phyloP scores from a whole-genome alignment of 192 early-diverging fungal species.

The Podila clonocystis region DNA sequence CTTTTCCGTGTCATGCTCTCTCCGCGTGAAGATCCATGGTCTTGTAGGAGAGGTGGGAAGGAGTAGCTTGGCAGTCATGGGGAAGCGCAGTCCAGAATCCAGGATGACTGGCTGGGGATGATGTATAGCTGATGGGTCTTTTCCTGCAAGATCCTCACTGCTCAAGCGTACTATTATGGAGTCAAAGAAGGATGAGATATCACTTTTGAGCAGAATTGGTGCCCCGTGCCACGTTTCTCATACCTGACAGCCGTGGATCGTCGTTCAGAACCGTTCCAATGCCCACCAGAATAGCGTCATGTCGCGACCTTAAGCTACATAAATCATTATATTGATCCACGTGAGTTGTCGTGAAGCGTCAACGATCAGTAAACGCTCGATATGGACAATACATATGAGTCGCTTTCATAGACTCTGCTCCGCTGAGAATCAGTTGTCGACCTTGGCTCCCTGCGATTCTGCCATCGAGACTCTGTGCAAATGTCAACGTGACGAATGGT shows the following conservation, averaged over 20 bases:
- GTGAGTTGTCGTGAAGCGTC: neutral
- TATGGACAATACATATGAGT: constrained; percentile 70
- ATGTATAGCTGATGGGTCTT: constrained; percentile 2
- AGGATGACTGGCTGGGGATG: constrained; percentile 85
- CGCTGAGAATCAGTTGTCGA: constrained; percentile 74
- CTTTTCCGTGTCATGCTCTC: constrained; percentile 29
- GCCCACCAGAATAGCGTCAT: constrained; percentile 90
- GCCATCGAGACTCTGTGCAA: constrained; percentile 90
- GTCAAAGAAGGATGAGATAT: neutral
- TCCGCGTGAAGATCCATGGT: constrained; percentile 68
- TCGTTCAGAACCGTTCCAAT: constrained; percentile 84
- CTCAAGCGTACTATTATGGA: constrained; percentile 21
- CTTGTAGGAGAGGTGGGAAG: constrained; percentile 45
- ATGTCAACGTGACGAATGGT: constrained; percentile 84
- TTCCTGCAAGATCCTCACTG: constrained; percentile 12
- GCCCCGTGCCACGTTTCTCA: neutral
- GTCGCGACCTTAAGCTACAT: constrained; percentile 67
- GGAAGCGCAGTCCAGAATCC: constrained; percentile 75
- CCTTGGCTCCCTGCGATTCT: constrained; percentile 70
- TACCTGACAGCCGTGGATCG: constrained; percentile 78
- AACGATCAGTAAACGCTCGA: neutral
- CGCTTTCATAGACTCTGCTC: constrained; percentile 77
- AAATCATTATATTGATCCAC: neutral
- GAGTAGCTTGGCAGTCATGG: constrained; percentile 65
- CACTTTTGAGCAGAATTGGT: neutral